phyloP scores from a whole-genome alignment of 2,329 filamentous ascomycete genomes.

The Colletotrichum sp. region DNA sequence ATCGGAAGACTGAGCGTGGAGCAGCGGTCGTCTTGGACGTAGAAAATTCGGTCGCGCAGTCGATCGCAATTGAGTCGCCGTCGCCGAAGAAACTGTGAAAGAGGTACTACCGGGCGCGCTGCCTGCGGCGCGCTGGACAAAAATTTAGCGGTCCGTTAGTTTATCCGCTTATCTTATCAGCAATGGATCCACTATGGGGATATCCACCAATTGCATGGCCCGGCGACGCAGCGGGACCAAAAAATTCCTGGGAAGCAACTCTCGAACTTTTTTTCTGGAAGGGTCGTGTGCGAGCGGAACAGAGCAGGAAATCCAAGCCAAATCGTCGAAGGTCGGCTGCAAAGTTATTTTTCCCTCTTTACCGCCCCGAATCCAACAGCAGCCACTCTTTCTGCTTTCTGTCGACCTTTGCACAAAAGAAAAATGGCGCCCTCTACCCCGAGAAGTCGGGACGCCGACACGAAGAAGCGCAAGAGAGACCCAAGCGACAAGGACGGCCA shows the following conservation, averaged over 20 bases:
- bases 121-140: not conserved
- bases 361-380: not conserved
- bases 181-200: not conserved
- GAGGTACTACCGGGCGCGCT: not conserved
- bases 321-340: slow-evolving; percentile 1
- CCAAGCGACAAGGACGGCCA: slow-evolving; percentile 43
- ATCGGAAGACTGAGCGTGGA: not conserved
- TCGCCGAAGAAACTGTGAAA: slow-evolving; percentile 6
- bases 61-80: not conserved
- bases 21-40: not conserved
- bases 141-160: slow-evolving; percentile 19
- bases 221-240: slow-evolving; percentile 20
- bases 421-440: slow-evolving; percentile 38
- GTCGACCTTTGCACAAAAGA: slow-evolving; percentile 24
- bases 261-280: slow-evolving; percentile 23
- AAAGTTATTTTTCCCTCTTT: not conserved
- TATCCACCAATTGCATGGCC: slow-evolving; percentile 16
- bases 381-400: not conserved
- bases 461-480: slow-evolving; percentile 55
- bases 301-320: slow-evolving; percentile 13
- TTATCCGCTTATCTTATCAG: slow-evolving; percentile 24
- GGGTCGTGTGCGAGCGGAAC: slow-evolving; percentile 7
- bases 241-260: slow-evolving; percentile 22
- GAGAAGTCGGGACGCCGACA: slow-evolving; percentile 38
- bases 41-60: not conserved